A percentile compares a stretch with the other conserved stretches of the same genome.
phyloP scores from a whole-genome alignment of 2,329 filamentous ascomycete species.

The Orbilia quercus region DNA sequence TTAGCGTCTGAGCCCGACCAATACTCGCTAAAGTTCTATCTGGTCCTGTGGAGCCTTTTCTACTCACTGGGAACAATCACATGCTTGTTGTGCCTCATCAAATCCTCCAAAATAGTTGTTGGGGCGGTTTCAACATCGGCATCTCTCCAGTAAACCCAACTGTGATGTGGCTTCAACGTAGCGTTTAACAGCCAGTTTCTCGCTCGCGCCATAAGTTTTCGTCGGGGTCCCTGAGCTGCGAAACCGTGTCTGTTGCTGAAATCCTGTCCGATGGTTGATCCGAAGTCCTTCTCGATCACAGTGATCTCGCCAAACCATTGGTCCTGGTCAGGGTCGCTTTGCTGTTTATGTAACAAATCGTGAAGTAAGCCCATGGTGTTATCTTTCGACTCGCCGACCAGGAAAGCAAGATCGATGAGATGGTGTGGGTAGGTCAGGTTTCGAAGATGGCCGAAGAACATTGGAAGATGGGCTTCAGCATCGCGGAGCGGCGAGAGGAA shows the following conservation, averaged over 20 bases:
- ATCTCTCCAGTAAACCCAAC: constrained; percentile 99
- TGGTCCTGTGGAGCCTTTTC: not conserved
- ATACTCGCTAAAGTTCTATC: constrained; percentile 3
- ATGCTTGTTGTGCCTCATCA: constrained; percentile 99
- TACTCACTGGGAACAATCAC: constrained; percentile 94
- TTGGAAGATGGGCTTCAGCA: constrained; percentile 87
- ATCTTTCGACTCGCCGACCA: constrained; percentile 97
- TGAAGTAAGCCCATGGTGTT: constrained; percentile 81
- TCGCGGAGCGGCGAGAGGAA: constrained; percentile 94
- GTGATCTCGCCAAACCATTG: constrained; percentile 95
- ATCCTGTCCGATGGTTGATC: constrained; percentile 96
- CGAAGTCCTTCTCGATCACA: constrained; percentile 98
- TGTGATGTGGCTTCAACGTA: constrained; percentile 91
- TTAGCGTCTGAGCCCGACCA: constrained; percentile 2
- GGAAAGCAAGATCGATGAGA: constrained; percentile 92
- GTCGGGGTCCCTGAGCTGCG: constrained; percentile 88
- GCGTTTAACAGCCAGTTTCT: constrained; percentile 97
- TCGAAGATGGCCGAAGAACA: constrained; percentile 98
- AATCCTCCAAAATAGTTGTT: constrained; percentile 93
- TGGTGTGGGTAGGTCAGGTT: constrained; percentile 98
- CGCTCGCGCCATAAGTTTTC: constrained; percentile 98
- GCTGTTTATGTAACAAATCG: constrained; percentile 79
- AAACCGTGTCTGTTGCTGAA: constrained; percentile 98
- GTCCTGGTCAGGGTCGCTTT: constrained; percentile 80
- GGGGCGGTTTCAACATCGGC: constrained; percentile 98